A percentile compares a stretch with the other conserved stretches of the same genome.
phyloP scores from a whole-genome alignment of 1,284 basidiomycete genomes.

The Hypsizygus ulmarius region DNA sequence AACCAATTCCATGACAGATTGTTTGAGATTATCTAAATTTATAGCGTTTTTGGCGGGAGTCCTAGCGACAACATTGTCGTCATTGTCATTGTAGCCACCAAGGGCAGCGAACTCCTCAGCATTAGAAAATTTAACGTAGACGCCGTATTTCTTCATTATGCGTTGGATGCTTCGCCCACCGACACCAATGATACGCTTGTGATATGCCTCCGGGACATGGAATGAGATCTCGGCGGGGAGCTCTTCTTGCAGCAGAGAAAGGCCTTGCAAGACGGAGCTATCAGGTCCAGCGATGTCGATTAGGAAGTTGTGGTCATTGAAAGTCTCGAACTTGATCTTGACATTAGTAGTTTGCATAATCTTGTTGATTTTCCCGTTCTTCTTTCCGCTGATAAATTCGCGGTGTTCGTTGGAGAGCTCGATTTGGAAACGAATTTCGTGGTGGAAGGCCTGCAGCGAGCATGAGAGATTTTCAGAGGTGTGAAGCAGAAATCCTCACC shows the following conservation, averaged over 20 bases:
- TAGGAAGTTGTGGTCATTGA: constrained; percentile 98
- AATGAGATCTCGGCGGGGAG: constrained; percentile 98
- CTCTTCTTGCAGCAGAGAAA: constrained; percentile 92
- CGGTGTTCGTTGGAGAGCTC: constrained; percentile 98
- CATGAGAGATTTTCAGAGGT: constrained; percentile 8
- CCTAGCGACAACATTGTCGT: constrained; percentile 96
- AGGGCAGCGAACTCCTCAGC: constrained; percentile 95
- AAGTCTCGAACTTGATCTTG: constrained; percentile 99
- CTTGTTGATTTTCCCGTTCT: constrained; percentile 98
- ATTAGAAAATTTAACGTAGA: constrained; percentile 99
- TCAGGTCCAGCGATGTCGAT: constrained; percentile 91
- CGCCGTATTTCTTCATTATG: constrained; percentile 99
- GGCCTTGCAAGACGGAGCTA: constrained; percentile 80
- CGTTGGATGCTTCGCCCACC: constrained; percentile 98
- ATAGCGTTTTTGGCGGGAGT: constrained; percentile 98
- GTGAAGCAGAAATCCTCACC: constrained; percentile 37
- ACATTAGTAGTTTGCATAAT: constrained; percentile 96
- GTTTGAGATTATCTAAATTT: constrained; percentile 94
- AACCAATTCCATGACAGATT: constrained; percentile 96
- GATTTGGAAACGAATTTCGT: constrained; percentile 98
- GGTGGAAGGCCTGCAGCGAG: constrained; percentile 75
- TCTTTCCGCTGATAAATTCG: constrained; percentile 98
- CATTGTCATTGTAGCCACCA: constrained; percentile 96
- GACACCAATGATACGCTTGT: constrained; percentile 99
- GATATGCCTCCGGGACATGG: constrained; percentile 97